These are phyloP conservation scores for Leccinum subgranulosum DNA, from an alignment of 768 basidiomycete genomes.

Conservation along the genomic window DNA sequence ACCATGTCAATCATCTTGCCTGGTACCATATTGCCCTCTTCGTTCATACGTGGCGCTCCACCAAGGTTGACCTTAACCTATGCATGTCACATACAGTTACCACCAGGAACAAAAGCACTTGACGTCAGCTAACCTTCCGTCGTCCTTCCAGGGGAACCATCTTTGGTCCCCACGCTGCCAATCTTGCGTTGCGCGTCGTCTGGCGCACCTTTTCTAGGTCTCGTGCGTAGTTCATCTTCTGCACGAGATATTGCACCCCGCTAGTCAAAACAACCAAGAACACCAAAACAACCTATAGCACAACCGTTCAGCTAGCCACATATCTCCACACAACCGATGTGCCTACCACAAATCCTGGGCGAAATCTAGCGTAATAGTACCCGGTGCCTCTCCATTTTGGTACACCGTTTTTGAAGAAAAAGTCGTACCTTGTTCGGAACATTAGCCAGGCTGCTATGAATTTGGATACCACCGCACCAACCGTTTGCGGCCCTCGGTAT, in stretches of 20 bases:
- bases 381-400: conserved; percentile 95
- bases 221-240: conserved; percentile 69
- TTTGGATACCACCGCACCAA: conserved; percentile 34
- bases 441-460: background rate
- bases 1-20: conserved; percentile 73
- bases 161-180: conserved; percentile 82
- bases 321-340: background rate
- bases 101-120: background rate
- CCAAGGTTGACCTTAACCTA: conserved; percentile 75
- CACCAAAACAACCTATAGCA: conserved; percentile 60
- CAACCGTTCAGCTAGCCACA: background rate
- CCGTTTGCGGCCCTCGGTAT: conserved; percentile 72
- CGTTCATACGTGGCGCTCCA: conserved; percentile 47
- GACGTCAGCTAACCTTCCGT: conserved; percentile 55
- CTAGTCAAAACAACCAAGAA: conserved; percentile 80
- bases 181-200: conserved; percentile 58
- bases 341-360: conserved; percentile 83
- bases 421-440: conserved; percentile 61
- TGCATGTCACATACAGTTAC: conserved; percentile 7
- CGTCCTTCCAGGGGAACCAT: conserved; percentile 57
- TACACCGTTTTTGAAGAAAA: conserved; percentile 97
- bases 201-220: conserved; percentile 68
- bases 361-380: conserved; percentile 94
- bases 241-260: conserved; percentile 78
- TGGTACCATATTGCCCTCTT: conserved; percentile 48